Evolutionary conservation across 768 basidiomycete genomes (phyloP), one percentile per base, ranked within the genome.

Genomic region (Mycena chlorophos): DNA sequence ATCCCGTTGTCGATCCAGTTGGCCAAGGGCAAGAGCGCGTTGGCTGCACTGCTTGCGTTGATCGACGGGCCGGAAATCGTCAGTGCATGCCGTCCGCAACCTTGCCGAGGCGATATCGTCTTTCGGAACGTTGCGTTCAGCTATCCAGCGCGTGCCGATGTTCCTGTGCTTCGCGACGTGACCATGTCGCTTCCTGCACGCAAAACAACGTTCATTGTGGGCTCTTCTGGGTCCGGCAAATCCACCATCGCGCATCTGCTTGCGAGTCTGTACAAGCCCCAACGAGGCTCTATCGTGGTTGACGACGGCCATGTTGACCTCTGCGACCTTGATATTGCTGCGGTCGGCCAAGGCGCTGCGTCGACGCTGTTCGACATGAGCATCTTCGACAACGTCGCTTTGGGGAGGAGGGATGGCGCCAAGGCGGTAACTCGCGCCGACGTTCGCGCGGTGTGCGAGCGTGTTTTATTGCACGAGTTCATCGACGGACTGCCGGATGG

Each of bases 181-280:
- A 85, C 83, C 13, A 80, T 97, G 68, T 78, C 77, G 57, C 75
- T 98, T 62, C 73, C 75, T 2, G 83, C 90, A 2, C 83, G 86
- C 60, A 91, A 96, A 66, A 88, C 84, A 25, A 92, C 97, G 2
- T 95, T 93, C 51, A 82, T 98, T 62, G 93, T 98, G 19, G 96
- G 96, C 10, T 72, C 88, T 0, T 96, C 93, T 4, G 95, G 96
- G 8, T 91, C 85, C 2, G 94, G 96, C 31, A 98, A 98, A 74
- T 93, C 91, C 22, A 98, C 94, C 2, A 80, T 96, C 58, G 89
- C 90, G 0, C 80, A 89, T 1, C 78, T 98, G 2, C 75, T 98
- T 1, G 86, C 94, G 20, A 78, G 88, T 4, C 77, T 95, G 69
- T 98, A 98, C 73, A 70, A 76, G 4, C 81, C 88, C 1, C 74